Percentiles rank a stretch among this genome's conserved stretches.
These are phyloP conservation scores for Artemisia argyi DNA, from an alignment of 129 eudicot genomes.

Conservation along the genomic window DNA sequence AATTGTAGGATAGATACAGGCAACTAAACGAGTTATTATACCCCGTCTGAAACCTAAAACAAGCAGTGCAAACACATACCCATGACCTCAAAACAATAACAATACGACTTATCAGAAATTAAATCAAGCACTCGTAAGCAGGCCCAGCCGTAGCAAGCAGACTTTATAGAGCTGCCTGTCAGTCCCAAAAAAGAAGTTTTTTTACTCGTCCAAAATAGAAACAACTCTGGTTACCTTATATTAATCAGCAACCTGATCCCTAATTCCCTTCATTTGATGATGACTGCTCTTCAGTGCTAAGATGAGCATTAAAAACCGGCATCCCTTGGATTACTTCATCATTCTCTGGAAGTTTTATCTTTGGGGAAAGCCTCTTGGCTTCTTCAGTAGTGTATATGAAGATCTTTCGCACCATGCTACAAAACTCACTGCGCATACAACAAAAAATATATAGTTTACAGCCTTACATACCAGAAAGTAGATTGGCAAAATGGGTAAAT, in stretches of 20 bases:
- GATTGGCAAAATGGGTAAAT: background rate
- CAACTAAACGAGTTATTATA: background rate
- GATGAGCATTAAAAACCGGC: constrained; percentile 41
- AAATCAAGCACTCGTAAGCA: constrained; percentile 8
- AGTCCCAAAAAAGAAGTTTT: constrained; percentile 13
- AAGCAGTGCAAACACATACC: constrained; percentile 21
- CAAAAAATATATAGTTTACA: constrained; percentile 18
- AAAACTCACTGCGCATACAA: constrained; percentile 67
- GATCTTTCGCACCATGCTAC: constrained; percentile 89
- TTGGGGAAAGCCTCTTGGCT: constrained; percentile 82
- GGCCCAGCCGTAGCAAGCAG: constrained; percentile 18
- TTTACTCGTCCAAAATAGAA: constrained; percentile 7
- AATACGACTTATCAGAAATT: constrained; percentile 16
- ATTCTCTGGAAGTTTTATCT: constrained; percentile 52
- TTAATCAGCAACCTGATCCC: constrained; percentile 45
- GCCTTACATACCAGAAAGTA: background rate
- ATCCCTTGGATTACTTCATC: constrained; percentile 58
- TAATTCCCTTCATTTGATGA: constrained; percentile 67
- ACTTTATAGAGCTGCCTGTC: background rate
- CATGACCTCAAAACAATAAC: constrained; percentile 12
- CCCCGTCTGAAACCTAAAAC: background rate
- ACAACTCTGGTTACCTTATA: background rate
- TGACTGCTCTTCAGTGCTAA: constrained; percentile 73
- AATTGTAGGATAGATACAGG: constrained; percentile 20
- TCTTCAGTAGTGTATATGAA: constrained; percentile 83